Percentiles rank a stretch among this genome's conserved stretches.
phyloP scores from a whole-genome alignment of 129 eudicot species.

The Helianthus tuberosus region DNA sequence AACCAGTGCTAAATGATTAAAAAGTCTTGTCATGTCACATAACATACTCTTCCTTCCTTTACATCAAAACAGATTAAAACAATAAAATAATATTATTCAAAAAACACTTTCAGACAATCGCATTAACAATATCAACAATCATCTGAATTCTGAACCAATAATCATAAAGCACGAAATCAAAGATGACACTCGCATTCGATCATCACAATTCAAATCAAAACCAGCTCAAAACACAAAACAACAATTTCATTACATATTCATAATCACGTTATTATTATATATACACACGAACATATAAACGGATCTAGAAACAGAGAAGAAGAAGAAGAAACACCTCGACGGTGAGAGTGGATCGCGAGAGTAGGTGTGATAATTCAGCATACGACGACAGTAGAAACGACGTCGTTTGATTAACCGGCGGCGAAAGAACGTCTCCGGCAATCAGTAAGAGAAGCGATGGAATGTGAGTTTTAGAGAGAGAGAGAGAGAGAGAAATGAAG shows the following conservation, averaged over 20 bases:
- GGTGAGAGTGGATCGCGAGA: conserved; percentile 45
- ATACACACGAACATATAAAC: not conserved
- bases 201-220: not conserved
- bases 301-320: conserved; percentile 25
- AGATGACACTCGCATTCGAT: conserved; percentile 27
- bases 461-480: conserved; percentile 4
- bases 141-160: not conserved
- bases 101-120: not conserved
- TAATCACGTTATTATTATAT: too few relatives aligned
- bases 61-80: conserved; percentile 16
- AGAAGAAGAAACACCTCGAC: conserved; percentile 25
- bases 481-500: not conserved
- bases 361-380: conserved; percentile 41
- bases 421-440: conserved; percentile 31
- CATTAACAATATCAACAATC: not conserved
- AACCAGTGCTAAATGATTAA: conserved; percentile 2
- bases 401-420: conserved; percentile 16
- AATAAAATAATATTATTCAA: not conserved
- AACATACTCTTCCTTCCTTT: not conserved
- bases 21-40: conserved; percentile 7
- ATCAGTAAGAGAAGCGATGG: conserved; percentile 14
- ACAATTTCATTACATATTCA: too few relatives aligned
- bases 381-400: conserved; percentile 18
- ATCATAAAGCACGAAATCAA: conserved; percentile 9
- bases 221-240: too few relatives aligned